Evolutionary conservation across 768 basidiomycete species (phyloP).

Genomic region (Suillus alpinus): DNA sequence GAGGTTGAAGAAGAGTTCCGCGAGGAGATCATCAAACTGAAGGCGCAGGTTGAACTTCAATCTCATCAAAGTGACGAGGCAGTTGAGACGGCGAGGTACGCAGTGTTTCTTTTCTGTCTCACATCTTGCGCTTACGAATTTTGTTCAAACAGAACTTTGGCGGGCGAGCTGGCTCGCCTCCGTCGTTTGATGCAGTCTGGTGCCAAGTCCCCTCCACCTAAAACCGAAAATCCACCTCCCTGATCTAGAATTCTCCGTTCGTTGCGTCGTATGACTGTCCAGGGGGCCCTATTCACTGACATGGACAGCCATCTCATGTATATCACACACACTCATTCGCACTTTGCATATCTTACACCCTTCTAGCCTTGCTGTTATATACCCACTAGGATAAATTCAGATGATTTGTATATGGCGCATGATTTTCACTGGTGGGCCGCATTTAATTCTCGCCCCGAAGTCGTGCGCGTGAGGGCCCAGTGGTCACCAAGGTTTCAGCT

Average conservation of each 20-base stretch:
- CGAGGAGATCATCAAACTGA: constrained; percentile 54
- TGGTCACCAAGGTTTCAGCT: not conserved
- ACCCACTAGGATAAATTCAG: constrained; percentile 19
- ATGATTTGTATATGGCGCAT: constrained; percentile 9
- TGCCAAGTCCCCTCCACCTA: constrained; percentile 30
- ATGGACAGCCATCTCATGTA: constrained; percentile 32
- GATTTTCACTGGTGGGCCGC: not conserved
- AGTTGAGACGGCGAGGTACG: constrained; percentile 60
- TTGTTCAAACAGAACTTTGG: constrained; percentile 42
- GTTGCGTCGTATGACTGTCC: not conserved
- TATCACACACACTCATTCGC: constrained; percentile 25
- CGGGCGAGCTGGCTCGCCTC: constrained; percentile 64
- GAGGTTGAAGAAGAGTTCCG: constrained; percentile 63
- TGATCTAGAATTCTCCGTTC: not conserved
- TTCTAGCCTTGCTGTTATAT: constrained; percentile 22
- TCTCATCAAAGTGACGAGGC: constrained; percentile 56
- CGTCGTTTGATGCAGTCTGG: constrained; percentile 70
- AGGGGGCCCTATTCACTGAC: constrained; percentile 3
- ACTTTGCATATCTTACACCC: constrained; percentile 15
- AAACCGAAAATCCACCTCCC: constrained; percentile 3
- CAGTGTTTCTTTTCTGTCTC: constrained; percentile 8
- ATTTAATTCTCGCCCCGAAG: not conserved
- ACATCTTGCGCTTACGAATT: not conserved
- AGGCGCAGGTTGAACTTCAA: constrained; percentile 51
- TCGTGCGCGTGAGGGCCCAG: not conserved